phyloP scores from a whole-genome alignment of 2,329 filamentous ascomycete species.

The Drechslera avenae region DNA sequence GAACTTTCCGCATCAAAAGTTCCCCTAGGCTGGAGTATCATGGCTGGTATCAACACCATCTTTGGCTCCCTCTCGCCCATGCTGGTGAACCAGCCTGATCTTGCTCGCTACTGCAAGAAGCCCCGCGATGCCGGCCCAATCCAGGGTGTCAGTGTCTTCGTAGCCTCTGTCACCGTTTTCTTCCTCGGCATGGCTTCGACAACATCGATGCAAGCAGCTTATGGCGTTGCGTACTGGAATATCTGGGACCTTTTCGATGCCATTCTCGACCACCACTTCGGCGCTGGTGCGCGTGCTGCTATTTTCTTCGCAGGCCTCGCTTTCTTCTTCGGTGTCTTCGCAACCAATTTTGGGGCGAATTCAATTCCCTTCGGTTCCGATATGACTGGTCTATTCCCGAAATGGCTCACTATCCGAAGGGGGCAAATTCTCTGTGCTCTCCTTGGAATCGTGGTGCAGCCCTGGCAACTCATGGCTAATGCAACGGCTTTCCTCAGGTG shows the following conservation, averaged over 20 bases:
- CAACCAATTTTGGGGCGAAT: constrained; percentile 52
- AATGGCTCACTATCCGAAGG: constrained; percentile 52
- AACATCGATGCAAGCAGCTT: constrained; percentile 40
- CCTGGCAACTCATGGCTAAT: constrained; percentile 52
- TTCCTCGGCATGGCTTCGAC: constrained; percentile 50
- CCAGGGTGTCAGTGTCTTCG: constrained; percentile 46
- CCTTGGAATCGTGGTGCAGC: constrained; percentile 45
- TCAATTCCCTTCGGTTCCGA: constrained; percentile 52
- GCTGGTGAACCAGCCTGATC: constrained; percentile 51
- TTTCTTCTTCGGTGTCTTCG: constrained; percentile 50
- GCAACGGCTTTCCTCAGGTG: constrained; percentile 48
- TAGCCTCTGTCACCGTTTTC: constrained; percentile 49
- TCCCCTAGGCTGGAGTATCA: constrained; percentile 46
- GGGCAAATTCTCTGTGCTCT: constrained; percentile 51
- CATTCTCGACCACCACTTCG: constrained; percentile 51
- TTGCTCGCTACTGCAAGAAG: constrained; percentile 49
- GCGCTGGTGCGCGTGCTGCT: constrained; percentile 45
- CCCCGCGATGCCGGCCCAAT: constrained; percentile 36
- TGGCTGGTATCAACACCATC: constrained; percentile 52
- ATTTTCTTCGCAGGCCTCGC: constrained; percentile 49
- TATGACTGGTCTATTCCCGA: constrained; percentile 50
- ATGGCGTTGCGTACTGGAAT: constrained; percentile 53
- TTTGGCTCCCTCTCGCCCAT: constrained; percentile 50
- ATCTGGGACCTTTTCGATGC: constrained; percentile 53
- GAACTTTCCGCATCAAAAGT: constrained; percentile 8